These are phyloP conservation scores for Melampsora occidentalis DNA, from an alignment of 1,284 basidiomycete species.

Conservation along the genomic window DNA sequence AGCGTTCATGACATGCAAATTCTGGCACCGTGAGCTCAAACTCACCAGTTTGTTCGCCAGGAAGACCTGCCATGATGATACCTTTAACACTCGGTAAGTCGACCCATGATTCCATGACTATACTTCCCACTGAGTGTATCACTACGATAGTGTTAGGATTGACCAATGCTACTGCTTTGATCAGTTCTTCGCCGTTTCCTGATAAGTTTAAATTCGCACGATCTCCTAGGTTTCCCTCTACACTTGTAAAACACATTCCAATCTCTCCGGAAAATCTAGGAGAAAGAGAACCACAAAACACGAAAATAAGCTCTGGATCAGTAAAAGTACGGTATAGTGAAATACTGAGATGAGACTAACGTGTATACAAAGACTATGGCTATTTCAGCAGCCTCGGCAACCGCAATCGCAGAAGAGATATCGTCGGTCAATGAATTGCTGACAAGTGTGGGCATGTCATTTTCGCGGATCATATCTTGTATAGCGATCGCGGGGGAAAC, in stretches of 20 bases:
- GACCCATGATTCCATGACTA: conserved; percentile 46
- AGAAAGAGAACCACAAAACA: neutral
- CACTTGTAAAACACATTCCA: conserved; percentile 5
- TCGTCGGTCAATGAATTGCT: conserved; percentile 24
- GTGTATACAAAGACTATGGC: conserved; percentile 44
- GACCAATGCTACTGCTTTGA: conserved; percentile 47
- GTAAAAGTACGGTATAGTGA: neutral
- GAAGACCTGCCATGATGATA: conserved; percentile 22
- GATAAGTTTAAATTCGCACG: conserved; percentile 38
- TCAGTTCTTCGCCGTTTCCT: conserved; percentile 45
- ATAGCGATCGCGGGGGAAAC: conserved; percentile 46
- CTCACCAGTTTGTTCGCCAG: conserved; percentile 37
- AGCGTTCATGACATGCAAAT: conserved; percentile 39
- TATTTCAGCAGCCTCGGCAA: conserved; percentile 44
- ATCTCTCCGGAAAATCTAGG: conserved; percentile 3
- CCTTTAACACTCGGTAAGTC: conserved; percentile 41
- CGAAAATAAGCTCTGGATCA: no score
- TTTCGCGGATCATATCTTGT: conserved; percentile 13
- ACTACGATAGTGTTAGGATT: conserved; percentile 53
- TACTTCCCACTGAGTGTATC: conserved; percentile 50
- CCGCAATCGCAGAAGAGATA: conserved; percentile 47
- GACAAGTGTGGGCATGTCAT: neutral
- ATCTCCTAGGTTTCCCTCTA: conserved; percentile 37
- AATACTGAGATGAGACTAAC: conserved; percentile 6
- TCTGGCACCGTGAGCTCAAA: conserved; percentile 28